A percentile compares a stretch with the other conserved stretches of the same genome.
Conservation (phyloP, 2,329 filamentous ascomycete species). For the Ceratocystiopsis minuta region DNA sequence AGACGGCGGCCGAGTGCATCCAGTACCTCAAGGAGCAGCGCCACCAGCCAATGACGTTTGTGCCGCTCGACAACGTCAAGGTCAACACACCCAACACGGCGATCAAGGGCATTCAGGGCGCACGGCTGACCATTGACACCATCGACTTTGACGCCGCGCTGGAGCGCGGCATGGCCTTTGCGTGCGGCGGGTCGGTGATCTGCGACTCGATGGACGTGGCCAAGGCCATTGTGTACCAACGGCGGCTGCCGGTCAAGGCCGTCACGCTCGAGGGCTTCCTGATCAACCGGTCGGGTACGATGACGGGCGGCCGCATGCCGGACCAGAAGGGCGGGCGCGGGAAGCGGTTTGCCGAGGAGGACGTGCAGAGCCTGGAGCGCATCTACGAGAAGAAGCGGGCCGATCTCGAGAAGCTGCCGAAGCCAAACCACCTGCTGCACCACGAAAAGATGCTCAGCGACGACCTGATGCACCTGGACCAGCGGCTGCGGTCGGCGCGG, state of each 20-base stretch:
- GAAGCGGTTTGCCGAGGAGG: slow-evolving; percentile 74
- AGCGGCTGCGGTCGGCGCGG: slow-evolving; percentile 51
- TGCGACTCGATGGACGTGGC: slow-evolving; percentile 78
- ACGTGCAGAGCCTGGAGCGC: slow-evolving; percentile 69
- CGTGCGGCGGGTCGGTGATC: slow-evolving; percentile 86
- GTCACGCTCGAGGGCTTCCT: slow-evolving; percentile 91
- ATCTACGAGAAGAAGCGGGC: slow-evolving; percentile 57
- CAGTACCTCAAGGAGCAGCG: slow-evolving; percentile 84
- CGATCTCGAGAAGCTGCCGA: slow-evolving; percentile 65
- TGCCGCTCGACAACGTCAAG: slow-evolving; percentile 93
- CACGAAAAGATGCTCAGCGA: slow-evolving; percentile 69
- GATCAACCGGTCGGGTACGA: slow-evolving; percentile 88
- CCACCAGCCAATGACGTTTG: slow-evolving; percentile 76
- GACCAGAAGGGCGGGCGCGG: slow-evolving; percentile 51
- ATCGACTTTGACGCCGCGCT: slow-evolving; percentile 82
- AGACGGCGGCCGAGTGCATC: slow-evolving; percentile 84
- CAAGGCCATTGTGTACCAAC: slow-evolving; percentile 75
- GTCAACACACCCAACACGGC: slow-evolving; percentile 80
- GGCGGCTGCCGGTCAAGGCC: slow-evolving; percentile 74
- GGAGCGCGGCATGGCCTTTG: slow-evolving; percentile 85
- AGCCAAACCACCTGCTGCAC: slow-evolving; percentile 52
- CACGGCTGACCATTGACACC: slow-evolving; percentile 82
- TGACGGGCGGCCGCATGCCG: slow-evolving; percentile 82
- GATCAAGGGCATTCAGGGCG: slow-evolving; percentile 73
- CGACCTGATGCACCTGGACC: slow-evolving; percentile 63